Percentiles rank a stretch among this genome's conserved stretches.
Evolutionary conservation across 805 yeast genomes (phyloP).

Genomic region (Starmerella geochares): DNA sequence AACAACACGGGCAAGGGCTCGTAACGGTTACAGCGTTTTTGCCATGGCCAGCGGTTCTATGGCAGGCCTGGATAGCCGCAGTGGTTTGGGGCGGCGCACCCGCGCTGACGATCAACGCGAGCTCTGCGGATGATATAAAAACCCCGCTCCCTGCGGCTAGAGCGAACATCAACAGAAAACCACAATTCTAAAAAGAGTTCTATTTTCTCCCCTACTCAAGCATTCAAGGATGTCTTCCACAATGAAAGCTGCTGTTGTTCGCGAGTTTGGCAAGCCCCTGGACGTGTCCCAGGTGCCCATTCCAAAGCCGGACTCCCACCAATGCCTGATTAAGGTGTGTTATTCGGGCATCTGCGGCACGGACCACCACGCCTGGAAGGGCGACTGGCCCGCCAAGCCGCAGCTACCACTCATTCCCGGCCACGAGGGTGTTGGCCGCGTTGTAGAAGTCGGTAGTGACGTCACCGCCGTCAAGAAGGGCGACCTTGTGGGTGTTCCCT

Average conservation of each 20-base stretch:
- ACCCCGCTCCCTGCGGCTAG: not conserved
- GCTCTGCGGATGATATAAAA: not conserved
- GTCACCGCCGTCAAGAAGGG: slow-evolving; percentile 67
- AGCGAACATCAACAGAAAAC: not conserved
- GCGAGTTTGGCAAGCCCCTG: slow-evolving; percentile 54
- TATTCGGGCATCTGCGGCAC: slow-evolving; percentile 93
- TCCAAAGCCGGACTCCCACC: slow-evolving; percentile 67
- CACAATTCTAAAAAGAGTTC: not conserved
- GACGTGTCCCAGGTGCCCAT: slow-evolving; percentile 66
- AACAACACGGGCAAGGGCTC: not conserved
- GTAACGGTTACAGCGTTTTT: not conserved
- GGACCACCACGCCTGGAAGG: slow-evolving; percentile 87
- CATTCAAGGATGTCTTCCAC: slow-evolving; percentile 12
- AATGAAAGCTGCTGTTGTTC: slow-evolving; percentile 56
- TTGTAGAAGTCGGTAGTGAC: slow-evolving; percentile 62
- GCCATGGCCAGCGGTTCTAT: not conserved
- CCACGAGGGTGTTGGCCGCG: slow-evolving; percentile 84
- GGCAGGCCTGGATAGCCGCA: not conserved
- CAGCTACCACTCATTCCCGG: slow-evolving; percentile 76
- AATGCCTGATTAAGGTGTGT: slow-evolving; percentile 68
- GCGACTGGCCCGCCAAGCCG: slow-evolving; percentile 78
- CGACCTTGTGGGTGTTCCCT: slow-evolving; percentile 73
- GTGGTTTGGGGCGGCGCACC: not conserved
- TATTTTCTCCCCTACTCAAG: not conserved
- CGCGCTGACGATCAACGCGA: slow-evolving; percentile 4